phyloP scores from a whole-genome alignment of 768 basidiomycete genomes.

The Hydnomerulius pinastri region DNA sequence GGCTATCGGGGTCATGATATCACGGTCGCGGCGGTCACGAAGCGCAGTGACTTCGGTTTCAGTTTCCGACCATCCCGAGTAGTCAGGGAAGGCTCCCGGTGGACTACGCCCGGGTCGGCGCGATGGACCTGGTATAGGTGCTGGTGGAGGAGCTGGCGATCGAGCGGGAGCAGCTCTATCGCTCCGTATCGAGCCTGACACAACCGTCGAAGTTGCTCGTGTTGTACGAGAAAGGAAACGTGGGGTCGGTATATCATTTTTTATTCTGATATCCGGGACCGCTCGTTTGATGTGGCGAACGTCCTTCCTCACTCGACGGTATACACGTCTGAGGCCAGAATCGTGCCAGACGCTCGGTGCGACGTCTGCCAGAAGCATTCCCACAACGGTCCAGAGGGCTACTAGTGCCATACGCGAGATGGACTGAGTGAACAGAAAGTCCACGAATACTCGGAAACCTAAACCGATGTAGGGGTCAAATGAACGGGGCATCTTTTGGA shows the following conservation, averaged over 20 bases:
- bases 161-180: conserved; percentile 31
- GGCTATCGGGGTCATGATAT: conserved; percentile 16
- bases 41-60: conserved; percentile 29
- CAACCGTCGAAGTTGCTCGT: conserved; percentile 17
- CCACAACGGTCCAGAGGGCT: conserved; percentile 52
- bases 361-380: conserved; percentile 55
- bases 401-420: conserved; percentile 47
- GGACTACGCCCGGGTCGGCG: conserved; percentile 29
- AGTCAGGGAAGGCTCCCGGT: conserved; percentile 28
- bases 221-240: conserved; percentile 22
- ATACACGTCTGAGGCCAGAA: conserved; percentile 37
- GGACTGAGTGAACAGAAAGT: conserved; percentile 66
- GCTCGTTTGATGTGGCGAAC: conserved; percentile 32
- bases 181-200: conserved; percentile 29
- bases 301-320: conserved; percentile 39
- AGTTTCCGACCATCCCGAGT: conserved; percentile 34
- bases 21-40: conserved; percentile 11
- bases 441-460: conserved; percentile 69
- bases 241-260: conserved; percentile 33
- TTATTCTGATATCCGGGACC: conserved; percentile 32
- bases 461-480: conserved; percentile 71
- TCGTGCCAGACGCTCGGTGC: conserved; percentile 49
- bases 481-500: conserved; percentile 64
- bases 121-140: conserved; percentile 13
- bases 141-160: conserved; percentile 20